Conservation (phyloP, 2,329 filamentous ascomycete genomes). For the Cladosporium colombiae region DNA sequence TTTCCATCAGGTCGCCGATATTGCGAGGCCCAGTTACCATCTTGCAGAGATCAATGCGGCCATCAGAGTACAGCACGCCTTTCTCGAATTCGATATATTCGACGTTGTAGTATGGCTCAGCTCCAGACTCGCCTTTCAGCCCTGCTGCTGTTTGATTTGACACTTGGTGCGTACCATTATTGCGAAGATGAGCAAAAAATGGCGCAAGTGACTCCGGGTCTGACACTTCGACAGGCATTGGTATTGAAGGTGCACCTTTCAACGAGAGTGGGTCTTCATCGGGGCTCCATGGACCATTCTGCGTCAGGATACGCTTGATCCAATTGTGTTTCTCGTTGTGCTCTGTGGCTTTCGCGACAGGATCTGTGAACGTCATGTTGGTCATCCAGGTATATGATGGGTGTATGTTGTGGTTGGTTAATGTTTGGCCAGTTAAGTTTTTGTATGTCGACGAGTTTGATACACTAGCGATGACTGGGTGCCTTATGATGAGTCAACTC, state of each 20-base stretch:
- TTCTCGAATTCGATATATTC: constrained; percentile 42
- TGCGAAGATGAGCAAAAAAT: constrained; percentile 41
- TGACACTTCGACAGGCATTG: constrained; percentile 42
- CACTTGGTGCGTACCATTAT: constrained; percentile 31
- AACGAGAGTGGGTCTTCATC: constrained; percentile 35
- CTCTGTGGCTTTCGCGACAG: constrained; percentile 27
- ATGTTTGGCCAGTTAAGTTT: background rate
- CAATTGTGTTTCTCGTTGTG: constrained; percentile 26
- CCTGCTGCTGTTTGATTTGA: constrained; percentile 1
- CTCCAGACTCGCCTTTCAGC: constrained; percentile 27
- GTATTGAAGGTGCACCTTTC: constrained; percentile 36
- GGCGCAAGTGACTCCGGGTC: constrained; percentile 37
- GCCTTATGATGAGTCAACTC: background rate
- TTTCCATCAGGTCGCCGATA: constrained; percentile 53
- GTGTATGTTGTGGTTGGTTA: background rate
- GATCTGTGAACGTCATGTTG: background rate
- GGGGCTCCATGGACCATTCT: constrained; percentile 41
- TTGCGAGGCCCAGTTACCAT: constrained; percentile 56
- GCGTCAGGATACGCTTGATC: constrained; percentile 30
- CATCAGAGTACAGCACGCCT: constrained; percentile 53
- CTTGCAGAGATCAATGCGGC: constrained; percentile 58
- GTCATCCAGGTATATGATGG: background rate
- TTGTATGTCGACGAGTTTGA: background rate
- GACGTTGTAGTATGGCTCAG: constrained; percentile 39
- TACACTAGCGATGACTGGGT: background rate